Evolutionary conservation across 768 basidiomycete species (phyloP).

Genomic region (Lactarius tabidus): DNA sequence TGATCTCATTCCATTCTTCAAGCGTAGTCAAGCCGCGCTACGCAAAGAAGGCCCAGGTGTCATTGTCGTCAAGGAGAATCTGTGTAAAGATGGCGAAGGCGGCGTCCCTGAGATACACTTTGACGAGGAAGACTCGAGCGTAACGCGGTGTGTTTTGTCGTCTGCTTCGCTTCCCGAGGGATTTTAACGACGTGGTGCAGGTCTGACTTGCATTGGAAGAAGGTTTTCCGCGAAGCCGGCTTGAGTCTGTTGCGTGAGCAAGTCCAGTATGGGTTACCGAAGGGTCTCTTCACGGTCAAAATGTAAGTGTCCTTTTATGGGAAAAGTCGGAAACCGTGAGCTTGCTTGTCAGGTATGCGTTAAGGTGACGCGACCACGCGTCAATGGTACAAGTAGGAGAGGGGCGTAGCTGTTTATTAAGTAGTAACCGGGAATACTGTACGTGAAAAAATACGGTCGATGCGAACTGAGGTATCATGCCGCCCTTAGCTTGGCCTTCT

Average conservation of each 20-base stretch:
- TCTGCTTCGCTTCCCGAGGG: not conserved
- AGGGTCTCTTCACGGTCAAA: conserved; percentile 78
- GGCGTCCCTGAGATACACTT: conserved; percentile 54
- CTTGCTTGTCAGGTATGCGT: conserved; percentile 47
- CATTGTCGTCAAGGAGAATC: conserved; percentile 91
- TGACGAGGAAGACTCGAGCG: conserved; percentile 84
- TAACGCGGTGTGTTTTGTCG: conserved; percentile 62
- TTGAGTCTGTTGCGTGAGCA: conserved; percentile 68
- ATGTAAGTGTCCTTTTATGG: conserved; percentile 49
- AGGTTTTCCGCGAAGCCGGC: conserved; percentile 68
- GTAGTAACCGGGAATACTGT: conserved; percentile 1
- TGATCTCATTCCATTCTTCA: conserved; percentile 76
- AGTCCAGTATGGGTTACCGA: conserved; percentile 79
- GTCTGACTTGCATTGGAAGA: conserved; percentile 80
- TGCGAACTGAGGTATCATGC: conserved; percentile 37
- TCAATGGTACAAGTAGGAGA: not conserved
- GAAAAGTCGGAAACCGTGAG: not conserved
- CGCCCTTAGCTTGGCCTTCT: conserved; percentile 56
- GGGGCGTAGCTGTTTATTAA: not conserved
- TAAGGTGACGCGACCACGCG: conserved; percentile 38
- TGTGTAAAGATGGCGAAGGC: conserved; percentile 57
- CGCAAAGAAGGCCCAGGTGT: conserved; percentile 47
- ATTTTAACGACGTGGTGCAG: conserved; percentile 39
- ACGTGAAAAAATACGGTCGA: not conserved
- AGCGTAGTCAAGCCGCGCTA: conserved; percentile 57